Evolutionary conservation across 257 asterid genomes (phyloP).

Genomic region (Petunia axillaris): DNA sequence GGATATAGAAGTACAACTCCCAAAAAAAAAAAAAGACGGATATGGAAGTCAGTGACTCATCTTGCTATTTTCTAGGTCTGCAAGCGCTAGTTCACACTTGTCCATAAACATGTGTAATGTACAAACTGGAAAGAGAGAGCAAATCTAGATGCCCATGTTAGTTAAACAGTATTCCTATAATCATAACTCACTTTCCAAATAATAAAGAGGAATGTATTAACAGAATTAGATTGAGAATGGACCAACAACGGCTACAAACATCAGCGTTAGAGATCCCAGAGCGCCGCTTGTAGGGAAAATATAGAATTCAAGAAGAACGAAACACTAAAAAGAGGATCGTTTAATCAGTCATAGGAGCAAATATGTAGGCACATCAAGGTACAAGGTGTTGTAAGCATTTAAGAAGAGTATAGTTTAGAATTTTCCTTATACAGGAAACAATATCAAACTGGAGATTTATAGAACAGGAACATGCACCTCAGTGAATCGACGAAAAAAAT

Average conservation of each 20-base stretch:
- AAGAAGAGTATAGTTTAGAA: not conserved
- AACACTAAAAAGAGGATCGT: not conserved
- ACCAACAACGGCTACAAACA: not conserved
- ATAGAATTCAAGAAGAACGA: not conserved
- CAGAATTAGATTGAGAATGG: not conserved
- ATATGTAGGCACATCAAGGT: not conserved
- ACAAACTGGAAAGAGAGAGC: not conserved
- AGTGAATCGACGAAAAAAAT: not conserved
- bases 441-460: constrained; percentile 2
- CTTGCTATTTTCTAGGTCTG: not conserved
- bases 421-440: not conserved
- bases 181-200: not conserved
- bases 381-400: not conserved
- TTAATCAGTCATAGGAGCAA: not conserved
- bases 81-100: not conserved
- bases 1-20: not conserved
- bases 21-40: too few relatives aligned
- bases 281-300: not conserved
- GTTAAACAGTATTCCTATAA: not conserved
- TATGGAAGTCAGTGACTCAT: not conserved
- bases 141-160: not conserved
- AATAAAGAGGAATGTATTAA: not conserved
- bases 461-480: not conserved
- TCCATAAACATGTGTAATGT: not conserved
- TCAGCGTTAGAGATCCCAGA: not conserved